Evolutionary conservation across 495 filamentous ascomycete genomes (phyloP).

Genomic region (Polyplosphaeria fusca): DNA sequence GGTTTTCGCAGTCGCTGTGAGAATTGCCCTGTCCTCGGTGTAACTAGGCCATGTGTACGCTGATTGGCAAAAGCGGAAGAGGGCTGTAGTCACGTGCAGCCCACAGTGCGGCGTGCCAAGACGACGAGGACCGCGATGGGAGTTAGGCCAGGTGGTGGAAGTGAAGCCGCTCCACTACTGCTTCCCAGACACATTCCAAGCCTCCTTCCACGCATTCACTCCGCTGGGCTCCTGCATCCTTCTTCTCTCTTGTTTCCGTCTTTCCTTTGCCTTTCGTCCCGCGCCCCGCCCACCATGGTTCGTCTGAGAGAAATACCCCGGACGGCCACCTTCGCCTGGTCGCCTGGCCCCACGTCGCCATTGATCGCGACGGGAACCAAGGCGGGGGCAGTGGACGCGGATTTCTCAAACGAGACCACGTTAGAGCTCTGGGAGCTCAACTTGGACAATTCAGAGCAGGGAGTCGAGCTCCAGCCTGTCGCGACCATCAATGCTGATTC

Average conservation of each 20-base stretch:
- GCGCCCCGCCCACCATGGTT: slow-evolving; percentile 66
- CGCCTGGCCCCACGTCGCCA: slow-evolving; percentile 68
- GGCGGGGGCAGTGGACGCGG: slow-evolving; percentile 90
- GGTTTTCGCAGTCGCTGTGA: too few species aligned
- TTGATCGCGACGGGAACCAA: slow-evolving; percentile 92
- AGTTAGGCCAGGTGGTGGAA: slow-evolving; percentile 23
- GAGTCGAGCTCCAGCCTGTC: slow-evolving; percentile 78
- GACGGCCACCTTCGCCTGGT: slow-evolving; percentile 97
- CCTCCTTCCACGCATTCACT: slow-evolving; percentile 1
- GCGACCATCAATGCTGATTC: slow-evolving; percentile 84
- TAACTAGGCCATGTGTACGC: slow-evolving; percentile 1
- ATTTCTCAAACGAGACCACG: slow-evolving; percentile 96
- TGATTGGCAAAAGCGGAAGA: slow-evolving; percentile 14
- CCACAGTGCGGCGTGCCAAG: background rate
- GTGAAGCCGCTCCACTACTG: slow-evolving; percentile 1
- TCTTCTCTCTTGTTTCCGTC: slow-evolving; percentile 31
- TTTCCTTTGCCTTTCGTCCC: slow-evolving; percentile 29
- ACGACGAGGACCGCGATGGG: slow-evolving; percentile 13
- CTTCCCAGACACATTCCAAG: slow-evolving; percentile 4
- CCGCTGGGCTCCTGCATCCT: slow-evolving; percentile 9
- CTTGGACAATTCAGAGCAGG: slow-evolving; percentile 68
- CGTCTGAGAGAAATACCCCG: slow-evolving; percentile 90
- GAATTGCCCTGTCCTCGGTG: too few species aligned
- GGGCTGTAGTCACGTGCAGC: slow-evolving; percentile 7
- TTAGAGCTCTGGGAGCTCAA: slow-evolving; percentile 94